These are phyloP conservation scores for Chaetomium globosum DNA, from an alignment of 2,329 filamentous ascomycete species.

Conservation along the genomic window DNA sequence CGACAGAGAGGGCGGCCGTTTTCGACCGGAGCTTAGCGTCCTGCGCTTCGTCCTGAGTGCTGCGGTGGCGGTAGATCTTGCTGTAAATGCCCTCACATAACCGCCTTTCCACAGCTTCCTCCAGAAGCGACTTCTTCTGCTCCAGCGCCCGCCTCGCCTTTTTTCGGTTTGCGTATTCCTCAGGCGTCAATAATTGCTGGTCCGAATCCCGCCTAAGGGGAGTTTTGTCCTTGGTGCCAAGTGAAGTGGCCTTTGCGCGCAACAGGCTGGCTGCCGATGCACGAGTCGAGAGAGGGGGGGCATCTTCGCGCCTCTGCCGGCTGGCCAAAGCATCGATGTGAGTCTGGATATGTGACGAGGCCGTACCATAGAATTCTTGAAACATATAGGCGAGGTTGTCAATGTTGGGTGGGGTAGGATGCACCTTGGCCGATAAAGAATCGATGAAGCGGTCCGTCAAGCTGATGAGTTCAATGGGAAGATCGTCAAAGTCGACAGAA, in stretches of 20 bases:
- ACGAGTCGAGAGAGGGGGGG: conserved; percentile 54
- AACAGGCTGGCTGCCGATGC: conserved; percentile 60
- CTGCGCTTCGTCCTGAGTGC: conserved; percentile 88
- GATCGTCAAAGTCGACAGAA: conserved; percentile 77
- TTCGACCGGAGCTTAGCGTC: conserved; percentile 95
- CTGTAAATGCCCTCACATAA: conserved; percentile 84
- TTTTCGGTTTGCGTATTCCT: conserved; percentile 80
- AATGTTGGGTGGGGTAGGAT: conserved; percentile 79
- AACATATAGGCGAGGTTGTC: conserved; percentile 84
- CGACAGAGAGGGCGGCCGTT: conserved; percentile 84
- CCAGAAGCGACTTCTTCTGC: conserved; percentile 72
- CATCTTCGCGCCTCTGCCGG: conserved; percentile 67
- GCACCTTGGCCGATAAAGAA: conserved; percentile 82
- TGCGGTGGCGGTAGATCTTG: conserved; percentile 87
- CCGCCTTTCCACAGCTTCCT: conserved; percentile 88
- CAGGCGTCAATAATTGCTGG: conserved; percentile 87
- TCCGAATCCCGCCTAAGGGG: conserved; percentile 50
- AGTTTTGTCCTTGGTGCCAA: conserved; percentile 56
- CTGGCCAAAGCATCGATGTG: conserved; percentile 81
- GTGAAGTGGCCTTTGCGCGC: conserved; percentile 58
- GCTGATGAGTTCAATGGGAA: conserved; percentile 91
- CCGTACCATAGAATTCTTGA: conserved; percentile 87
- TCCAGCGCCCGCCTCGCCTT: conserved; percentile 77
- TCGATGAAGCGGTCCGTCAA: conserved; percentile 92
- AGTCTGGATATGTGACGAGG: conserved; percentile 79